phyloP scores from a whole-genome alignment of 2,329 filamentous ascomycete genomes.

The Salinomyces thailandicus region DNA sequence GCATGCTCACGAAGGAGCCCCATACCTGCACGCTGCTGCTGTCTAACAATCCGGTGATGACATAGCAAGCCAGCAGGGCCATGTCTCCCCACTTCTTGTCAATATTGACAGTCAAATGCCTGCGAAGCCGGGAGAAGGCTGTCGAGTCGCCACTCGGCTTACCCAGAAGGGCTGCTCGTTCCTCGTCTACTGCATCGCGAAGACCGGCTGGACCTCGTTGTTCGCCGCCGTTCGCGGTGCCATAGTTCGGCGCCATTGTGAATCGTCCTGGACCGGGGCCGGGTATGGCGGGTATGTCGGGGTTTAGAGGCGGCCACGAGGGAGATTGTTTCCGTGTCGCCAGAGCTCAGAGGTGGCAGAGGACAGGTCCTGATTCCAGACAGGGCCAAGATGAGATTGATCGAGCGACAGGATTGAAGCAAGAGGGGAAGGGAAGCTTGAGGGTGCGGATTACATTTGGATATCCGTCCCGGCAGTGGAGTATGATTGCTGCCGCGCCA shows the following conservation, averaged over 20 bases:
- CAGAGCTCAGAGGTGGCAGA: too few relatives aligned
- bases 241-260: slow-evolving; percentile 6
- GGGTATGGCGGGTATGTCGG: slow-evolving; percentile 7
- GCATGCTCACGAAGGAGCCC: slow-evolving; percentile 76
- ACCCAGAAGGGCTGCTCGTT: slow-evolving; percentile 11
- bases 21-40: slow-evolving; percentile 66
- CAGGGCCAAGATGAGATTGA: too few relatives aligned
- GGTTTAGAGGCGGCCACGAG: too few relatives aligned
- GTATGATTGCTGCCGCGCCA: too few relatives aligned
- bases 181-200: slow-evolving; percentile 10
- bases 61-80: slow-evolving; percentile 59
- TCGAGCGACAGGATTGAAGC: too few relatives aligned
- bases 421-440: too few relatives aligned
- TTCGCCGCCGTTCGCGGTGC: slow-evolving; percentile 7
- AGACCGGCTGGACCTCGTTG: slow-evolving; percentile 5
- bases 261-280: neutral
- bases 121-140: slow-evolving; percentile 6
- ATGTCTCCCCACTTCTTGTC: slow-evolving; percentile 55
- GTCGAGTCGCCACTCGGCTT: slow-evolving; percentile 2
- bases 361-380: too few relatives aligned
- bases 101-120: slow-evolving; percentile 40
- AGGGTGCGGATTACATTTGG: too few relatives aligned
- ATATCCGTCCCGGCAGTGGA: too few relatives aligned
- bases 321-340: too few relatives aligned
- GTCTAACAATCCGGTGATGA: slow-evolving; percentile 68